A percentile compares a stretch with the other conserved stretches of the same genome.
These are phyloP conservation scores for Diaporthe velutina DNA, from an alignment of 2,329 filamentous ascomycete species.

Conservation along the genomic window DNA sequence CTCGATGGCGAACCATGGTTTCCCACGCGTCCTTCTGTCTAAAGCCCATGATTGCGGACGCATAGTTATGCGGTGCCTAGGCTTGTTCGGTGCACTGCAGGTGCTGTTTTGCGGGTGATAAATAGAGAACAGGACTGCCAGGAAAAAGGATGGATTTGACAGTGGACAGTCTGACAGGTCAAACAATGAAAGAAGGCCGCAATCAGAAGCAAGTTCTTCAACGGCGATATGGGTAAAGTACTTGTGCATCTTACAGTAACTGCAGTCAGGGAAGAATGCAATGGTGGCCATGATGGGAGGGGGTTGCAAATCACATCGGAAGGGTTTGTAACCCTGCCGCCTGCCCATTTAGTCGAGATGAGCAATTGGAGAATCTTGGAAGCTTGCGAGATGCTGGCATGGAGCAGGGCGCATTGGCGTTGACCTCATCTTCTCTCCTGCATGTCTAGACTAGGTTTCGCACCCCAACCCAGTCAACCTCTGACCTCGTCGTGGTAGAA, in stretches of 20 bases:
- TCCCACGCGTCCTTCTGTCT: not conserved
- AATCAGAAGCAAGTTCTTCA: not conserved
- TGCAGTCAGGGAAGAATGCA: not conserved
- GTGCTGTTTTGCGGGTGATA: not conserved
- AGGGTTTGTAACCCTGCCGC: constrained; percentile 10
- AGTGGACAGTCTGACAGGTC: not conserved
- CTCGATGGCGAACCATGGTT: not conserved
- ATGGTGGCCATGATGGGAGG: not conserved
- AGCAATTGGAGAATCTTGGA: constrained; percentile 21
- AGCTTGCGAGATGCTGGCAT: constrained; percentile 10
- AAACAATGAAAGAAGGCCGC: not conserved
- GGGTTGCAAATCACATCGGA: not conserved
- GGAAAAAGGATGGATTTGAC: not conserved
- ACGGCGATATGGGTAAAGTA: not conserved
- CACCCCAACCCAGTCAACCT: not conserved
- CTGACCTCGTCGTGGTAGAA: not conserved
- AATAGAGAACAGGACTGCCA: not conserved
- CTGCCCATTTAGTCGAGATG: constrained; percentile 12
- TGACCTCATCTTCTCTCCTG: constrained; percentile 24
- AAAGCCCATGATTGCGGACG: not conserved
- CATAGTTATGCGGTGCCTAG: not conserved
- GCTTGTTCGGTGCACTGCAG: not conserved
- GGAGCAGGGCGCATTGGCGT: constrained; percentile 11
- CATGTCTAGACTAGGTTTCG: constrained; percentile 16
- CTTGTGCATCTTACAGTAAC: not conserved